phyloP scores from a whole-genome alignment of 2,329 filamentous ascomycete genomes.

The Talaromyces pinophilus region DNA sequence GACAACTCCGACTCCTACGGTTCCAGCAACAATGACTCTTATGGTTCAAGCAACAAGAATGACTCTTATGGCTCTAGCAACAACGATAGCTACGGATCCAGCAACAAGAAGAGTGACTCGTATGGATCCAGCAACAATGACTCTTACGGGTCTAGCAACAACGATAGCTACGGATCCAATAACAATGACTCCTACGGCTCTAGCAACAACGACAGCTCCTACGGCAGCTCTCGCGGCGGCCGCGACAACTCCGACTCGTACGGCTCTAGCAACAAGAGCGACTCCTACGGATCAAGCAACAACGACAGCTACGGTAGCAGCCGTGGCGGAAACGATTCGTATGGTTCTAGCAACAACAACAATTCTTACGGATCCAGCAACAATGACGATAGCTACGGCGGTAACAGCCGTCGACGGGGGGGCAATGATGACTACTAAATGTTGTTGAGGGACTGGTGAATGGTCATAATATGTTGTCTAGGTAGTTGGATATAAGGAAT shows the following conservation, averaged over 20 bases:
- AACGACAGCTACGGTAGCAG: constrained; percentile 1
- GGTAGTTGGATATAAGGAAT: not conserved
- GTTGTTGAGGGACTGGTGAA: not conserved
- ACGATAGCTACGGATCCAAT: not conserved
- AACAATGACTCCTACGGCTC: not conserved
- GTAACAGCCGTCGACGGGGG: not conserved
- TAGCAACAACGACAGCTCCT: not conserved
- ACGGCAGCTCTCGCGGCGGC: not conserved
- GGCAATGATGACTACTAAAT: constrained; percentile 3
- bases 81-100: not conserved
- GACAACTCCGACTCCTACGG: not conserved
- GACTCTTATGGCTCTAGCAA: not conserved
- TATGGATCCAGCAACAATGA: constrained; percentile 10
- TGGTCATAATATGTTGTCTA: not conserved
- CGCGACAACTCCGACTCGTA: not conserved
- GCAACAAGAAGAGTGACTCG: not conserved
- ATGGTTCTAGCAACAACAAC: constrained; percentile 1
- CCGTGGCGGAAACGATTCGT: constrained; percentile 4
- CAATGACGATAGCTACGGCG: constrained; percentile 14
- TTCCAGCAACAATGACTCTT: not conserved
- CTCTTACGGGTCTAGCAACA: not conserved
- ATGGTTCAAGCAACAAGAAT: not conserved
- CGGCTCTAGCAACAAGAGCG: not conserved
- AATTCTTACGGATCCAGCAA: not conserved
- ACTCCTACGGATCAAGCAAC: constrained; percentile 7